Evolutionary conservation across 805 yeast genomes (phyloP), one percentile per base, ranked within the genome.

Genomic region (Myxozyma neglecta): DNA sequence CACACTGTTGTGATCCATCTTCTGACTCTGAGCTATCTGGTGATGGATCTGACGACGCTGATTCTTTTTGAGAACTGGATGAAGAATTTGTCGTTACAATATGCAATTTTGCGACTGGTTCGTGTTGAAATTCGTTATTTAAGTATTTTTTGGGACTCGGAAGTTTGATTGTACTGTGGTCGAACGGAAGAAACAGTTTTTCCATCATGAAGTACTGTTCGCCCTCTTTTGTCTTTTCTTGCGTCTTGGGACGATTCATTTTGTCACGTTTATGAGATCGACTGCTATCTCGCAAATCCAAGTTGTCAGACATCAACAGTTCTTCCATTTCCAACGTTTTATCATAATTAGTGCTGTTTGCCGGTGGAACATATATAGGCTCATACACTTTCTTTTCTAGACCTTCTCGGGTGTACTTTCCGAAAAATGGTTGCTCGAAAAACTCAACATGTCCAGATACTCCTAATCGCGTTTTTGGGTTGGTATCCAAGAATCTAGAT

Each of bases 391-490:
- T 54, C 16, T 43, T 49, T 44, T 61, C 66, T 11, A 64, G 66
- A 1, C 57, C 60, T 8, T 29, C 48, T 14, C 45, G 48, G n/a
- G 62, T 56, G 42, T 46, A 64, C 1, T 79, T 84, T 24, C 79
- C 75, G 71, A 96, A 90, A 71, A 88, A 93, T 0, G 89, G 86
- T 74, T 93, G 97, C 1, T 71, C 68, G 75, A 81, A 88, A 45
- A 94, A 87, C 69, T 90, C 97, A 0, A 81, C 80, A 0, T 89
- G 86, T 0, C 96, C 97, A 58, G 82, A 79, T 2, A 71, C 63
- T 0, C 98, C 98, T 16, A 94, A 77, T 64, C 99, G 79, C 58
- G 81, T 71, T 4, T 74, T 71, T 0, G 92, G 92, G 66, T 89
- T 85, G 56, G 84, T 76, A 1, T 79, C 78, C 50, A 94, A 77